A percentile compares a stretch with the other conserved stretches of the same genome.
phyloP scores from a whole-genome alignment of 1,284 basidiomycete species.

The Neonothopanus nambi region DNA sequence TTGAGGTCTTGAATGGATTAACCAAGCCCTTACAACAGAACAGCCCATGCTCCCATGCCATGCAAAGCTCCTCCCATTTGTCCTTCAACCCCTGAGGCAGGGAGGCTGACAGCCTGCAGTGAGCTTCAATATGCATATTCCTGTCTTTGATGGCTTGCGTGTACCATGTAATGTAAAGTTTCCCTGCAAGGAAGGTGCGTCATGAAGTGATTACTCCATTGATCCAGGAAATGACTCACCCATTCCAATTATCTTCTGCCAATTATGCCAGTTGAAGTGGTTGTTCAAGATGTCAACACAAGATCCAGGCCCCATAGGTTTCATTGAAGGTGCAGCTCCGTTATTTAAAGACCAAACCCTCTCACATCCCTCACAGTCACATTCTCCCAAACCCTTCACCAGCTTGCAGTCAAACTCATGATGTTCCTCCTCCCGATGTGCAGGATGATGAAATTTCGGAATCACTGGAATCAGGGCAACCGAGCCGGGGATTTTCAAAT shows the following conservation, averaged over 20 bases:
- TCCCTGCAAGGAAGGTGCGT: no score
- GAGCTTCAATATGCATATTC: background rate
- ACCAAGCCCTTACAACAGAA: background rate
- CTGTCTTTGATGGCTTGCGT: background rate
- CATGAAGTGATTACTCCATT: no score
- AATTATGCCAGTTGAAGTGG: background rate
- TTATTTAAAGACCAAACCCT: no score
- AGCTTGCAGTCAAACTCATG: conserved; percentile 19
- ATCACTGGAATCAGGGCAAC: conserved; percentile 1
- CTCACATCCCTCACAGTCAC: conserved; percentile 20
- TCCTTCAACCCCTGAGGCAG: background rate
- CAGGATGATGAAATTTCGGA: no score
- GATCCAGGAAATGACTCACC: conserved; percentile 1
- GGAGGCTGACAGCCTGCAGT: background rate
- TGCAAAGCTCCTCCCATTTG: background rate
- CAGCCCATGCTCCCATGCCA: background rate
- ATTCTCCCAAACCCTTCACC: conserved; percentile 1
- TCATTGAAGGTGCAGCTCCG: no score
- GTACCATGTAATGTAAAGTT: background rate
- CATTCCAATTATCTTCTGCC: background rate
- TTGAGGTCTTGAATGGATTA: background rate
- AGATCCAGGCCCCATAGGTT: conserved; percentile 1
- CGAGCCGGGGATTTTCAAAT: background rate
- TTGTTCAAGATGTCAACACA: background rate
- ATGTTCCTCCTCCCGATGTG: no score